These are phyloP conservation scores for Pythium aphanidermatum DNA, from an alignment of 352 stramenopile genomes.

Conservation along the genomic window DNA sequence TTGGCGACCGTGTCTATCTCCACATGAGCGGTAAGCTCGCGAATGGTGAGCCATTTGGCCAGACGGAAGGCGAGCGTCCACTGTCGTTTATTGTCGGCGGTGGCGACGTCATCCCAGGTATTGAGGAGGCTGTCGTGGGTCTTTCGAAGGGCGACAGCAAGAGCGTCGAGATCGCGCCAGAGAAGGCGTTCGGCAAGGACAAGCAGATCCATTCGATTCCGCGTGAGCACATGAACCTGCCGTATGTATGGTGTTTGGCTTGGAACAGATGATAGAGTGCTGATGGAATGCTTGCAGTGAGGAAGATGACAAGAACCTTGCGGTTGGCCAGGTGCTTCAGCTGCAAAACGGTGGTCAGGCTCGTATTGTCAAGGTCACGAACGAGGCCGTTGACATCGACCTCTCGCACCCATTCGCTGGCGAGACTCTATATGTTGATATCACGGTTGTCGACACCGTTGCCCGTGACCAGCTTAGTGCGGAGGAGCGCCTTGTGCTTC, in stretches of 20 bases:
- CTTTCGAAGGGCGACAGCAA: constrained; percentile 61
- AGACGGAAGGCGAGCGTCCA: constrained; percentile 39
- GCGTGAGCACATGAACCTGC: constrained; percentile 66
- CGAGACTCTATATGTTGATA: constrained; percentile 69
- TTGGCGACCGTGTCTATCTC: constrained; percentile 68
- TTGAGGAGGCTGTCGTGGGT: constrained; percentile 65
- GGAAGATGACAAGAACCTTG: constrained; percentile 65
- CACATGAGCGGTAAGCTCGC: constrained; percentile 59
- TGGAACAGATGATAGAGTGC: neutral
- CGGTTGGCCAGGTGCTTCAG: constrained; percentile 52
- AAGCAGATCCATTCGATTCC: constrained; percentile 63
- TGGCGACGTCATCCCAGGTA: constrained; percentile 57
- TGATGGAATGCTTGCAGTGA: constrained; percentile 12
- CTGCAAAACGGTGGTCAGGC: constrained; percentile 52
- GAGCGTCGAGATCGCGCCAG: constrained; percentile 52
- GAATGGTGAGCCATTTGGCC: constrained; percentile 50
- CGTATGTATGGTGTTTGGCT: constrained; percentile 12
- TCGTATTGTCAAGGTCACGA: constrained; percentile 60
- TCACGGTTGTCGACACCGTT: constrained; percentile 64
- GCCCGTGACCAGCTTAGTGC: constrained; percentile 33
- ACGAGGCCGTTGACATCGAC: constrained; percentile 70
- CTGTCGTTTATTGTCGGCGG: constrained; percentile 70
- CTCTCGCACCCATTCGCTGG: constrained; percentile 66
- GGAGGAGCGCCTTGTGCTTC: constrained; percentile 64
- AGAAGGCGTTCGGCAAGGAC: constrained; percentile 55